phyloP scores from a whole-genome alignment of 768 basidiomycete species.

The Crepidotus variabilis region DNA sequence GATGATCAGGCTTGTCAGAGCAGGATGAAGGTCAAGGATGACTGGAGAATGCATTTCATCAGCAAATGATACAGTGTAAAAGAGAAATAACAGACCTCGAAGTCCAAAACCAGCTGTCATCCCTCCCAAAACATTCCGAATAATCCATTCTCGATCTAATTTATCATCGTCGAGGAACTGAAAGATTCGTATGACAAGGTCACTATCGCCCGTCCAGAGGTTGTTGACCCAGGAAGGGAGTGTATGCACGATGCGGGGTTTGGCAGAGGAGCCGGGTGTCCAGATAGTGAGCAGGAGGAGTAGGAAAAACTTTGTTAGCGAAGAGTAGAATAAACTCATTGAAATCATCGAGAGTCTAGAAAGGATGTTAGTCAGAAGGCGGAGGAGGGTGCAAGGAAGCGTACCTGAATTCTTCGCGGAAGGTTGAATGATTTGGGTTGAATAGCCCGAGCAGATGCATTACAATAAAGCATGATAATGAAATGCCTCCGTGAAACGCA shows the following conservation, averaged over 20 bases:
- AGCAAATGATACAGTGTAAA: neutral
- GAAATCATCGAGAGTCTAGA: slow-evolving; percentile 69
- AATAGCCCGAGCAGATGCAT: slow-evolving; percentile 35
- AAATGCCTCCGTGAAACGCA: slow-evolving; percentile 70
- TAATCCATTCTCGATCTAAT: slow-evolving; percentile 79
- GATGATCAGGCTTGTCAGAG: slow-evolving; percentile 74
- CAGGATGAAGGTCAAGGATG: slow-evolving; percentile 71
- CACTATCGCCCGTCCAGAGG: slow-evolving; percentile 25
- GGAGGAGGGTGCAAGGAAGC: slow-evolving; percentile 3
- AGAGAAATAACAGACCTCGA: slow-evolving; percentile 47
- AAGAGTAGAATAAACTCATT: slow-evolving; percentile 79
- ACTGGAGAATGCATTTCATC: slow-evolving; percentile 37
- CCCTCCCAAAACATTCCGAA: slow-evolving; percentile 79
- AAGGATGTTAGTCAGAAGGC: neutral
- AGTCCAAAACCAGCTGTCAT: slow-evolving; percentile 87
- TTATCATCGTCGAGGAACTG: slow-evolving; percentile 67
- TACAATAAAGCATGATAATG: slow-evolving; percentile 50
- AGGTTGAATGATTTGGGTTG: slow-evolving; percentile 35
- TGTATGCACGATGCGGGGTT: slow-evolving; percentile 18
- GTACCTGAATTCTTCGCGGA: slow-evolving; percentile 62
- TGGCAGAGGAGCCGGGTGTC: neutral
- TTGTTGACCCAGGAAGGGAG: slow-evolving; percentile 23
- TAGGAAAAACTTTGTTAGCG: slow-evolving; percentile 78
- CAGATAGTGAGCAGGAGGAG: slow-evolving; percentile 63
- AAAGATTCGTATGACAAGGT: slow-evolving; percentile 36